Evolutionary conservation across 78 protist genomes (phyloP).

Genomic region (Tieghemostelium lacteum): DNA sequence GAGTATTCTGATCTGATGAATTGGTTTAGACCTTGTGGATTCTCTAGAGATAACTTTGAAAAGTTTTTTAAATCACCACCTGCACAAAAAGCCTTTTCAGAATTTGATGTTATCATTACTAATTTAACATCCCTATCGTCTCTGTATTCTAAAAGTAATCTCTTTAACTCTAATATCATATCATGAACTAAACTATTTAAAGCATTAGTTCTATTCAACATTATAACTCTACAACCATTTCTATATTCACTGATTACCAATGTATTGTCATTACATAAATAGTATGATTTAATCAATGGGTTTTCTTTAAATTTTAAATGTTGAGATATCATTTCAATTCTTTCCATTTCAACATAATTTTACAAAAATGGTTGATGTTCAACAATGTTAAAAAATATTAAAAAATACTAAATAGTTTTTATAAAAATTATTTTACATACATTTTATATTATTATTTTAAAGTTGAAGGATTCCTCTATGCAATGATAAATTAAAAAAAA

Average conservation of each 20-base stretch:
- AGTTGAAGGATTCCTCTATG: too few species aligned
- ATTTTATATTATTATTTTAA: too few species aligned
- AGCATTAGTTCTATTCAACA: conserved; percentile 51
- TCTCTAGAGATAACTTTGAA: not conserved
- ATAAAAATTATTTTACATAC: too few species aligned
- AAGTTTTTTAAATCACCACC: conserved; percentile 65
- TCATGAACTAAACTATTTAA: conserved; percentile 25
- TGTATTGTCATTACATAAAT: not conserved
- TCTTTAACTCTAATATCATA: conserved; percentile 13
- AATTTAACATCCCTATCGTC: conserved; percentile 14
- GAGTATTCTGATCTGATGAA: conserved; percentile 28
- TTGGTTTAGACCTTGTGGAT: not conserved
- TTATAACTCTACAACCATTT: conserved; percentile 40
- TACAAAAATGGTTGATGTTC: too few species aligned
- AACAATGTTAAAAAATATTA: too few species aligned
- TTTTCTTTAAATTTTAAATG: too few species aligned
- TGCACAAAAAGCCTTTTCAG: conserved; percentile 33
- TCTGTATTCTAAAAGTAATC: conserved; percentile 1
- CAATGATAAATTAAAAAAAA: too few species aligned
- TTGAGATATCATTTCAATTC: too few species aligned
- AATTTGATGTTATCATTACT: conserved; percentile 9
- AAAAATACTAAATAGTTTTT: too few species aligned
- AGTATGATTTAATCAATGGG: not conserved
- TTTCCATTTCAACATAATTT: too few species aligned
- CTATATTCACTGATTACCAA: conserved; percentile 19